Evolutionary conservation across 1,139 yeast genomes (phyloP).

Genomic region (Geotrichum fermentans): DNA sequence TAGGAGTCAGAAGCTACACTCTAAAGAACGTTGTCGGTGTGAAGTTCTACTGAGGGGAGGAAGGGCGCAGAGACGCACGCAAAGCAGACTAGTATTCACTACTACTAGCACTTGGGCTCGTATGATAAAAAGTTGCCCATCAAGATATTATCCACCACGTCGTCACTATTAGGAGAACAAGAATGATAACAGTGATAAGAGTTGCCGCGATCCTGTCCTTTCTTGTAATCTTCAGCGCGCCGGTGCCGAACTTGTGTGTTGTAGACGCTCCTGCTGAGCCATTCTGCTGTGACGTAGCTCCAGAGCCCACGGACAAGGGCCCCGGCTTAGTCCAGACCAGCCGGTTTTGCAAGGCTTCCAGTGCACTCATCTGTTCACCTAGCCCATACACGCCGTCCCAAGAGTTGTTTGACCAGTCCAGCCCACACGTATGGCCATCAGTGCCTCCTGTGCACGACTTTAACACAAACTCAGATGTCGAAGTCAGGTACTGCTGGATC

Average conservation of each 20-base stretch:
- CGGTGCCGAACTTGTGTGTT: conserved; percentile 17
- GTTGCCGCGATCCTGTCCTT: conserved; percentile 87
- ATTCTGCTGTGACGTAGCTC: conserved; percentile 44
- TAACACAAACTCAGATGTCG: conserved; percentile 78
- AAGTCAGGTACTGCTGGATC: conserved; percentile 49
- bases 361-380: conserved; percentile 89
- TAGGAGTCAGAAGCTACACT: not conserved
- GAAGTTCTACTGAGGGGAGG: no score
- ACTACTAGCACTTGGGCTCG: not conserved
- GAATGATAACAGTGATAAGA: conserved; percentile 67
- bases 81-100: not conserved
- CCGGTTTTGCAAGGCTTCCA: conserved; percentile 65
- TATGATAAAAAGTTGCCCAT: not conserved
- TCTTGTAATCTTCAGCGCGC: conserved; percentile 4
- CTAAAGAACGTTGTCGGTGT: not conserved
- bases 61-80: no score
- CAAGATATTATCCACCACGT: conserved; percentile 62
- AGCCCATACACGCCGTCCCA: conserved; percentile 85
- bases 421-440: conserved; percentile 88
- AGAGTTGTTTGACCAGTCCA: conserved; percentile 63
- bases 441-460: conserved; percentile 77
- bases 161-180: conserved; percentile 57
- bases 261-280: conserved; percentile 33
- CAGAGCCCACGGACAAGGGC: conserved; percentile 44
- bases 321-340: conserved; percentile 40